These are phyloP conservation scores for Saururus chinensis DNA, from an alignment of 164 flowering plant genomes.

Conservation along the genomic window DNA sequence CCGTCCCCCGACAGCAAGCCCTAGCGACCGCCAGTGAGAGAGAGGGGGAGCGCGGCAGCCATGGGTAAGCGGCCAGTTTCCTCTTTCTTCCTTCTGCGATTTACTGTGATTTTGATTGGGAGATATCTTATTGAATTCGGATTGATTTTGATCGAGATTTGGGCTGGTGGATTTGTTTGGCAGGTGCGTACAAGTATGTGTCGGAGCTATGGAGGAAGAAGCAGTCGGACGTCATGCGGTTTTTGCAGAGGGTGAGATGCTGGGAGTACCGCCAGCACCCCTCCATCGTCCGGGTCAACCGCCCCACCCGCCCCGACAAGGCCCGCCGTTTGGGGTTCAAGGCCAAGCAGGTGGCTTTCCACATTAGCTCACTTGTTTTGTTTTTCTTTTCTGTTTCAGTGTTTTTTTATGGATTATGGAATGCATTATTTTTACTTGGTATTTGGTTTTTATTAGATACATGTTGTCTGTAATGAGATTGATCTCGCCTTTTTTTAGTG, in stretches of 20 bases:
- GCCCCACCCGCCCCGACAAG: constrained; percentile 43
- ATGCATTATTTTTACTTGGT: no score
- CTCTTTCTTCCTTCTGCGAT: not conserved
- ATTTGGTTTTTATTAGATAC: no score
- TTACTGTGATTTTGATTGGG: not conserved
- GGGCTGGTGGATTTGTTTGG: constrained; percentile 2
- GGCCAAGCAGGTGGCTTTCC: constrained; percentile 39
- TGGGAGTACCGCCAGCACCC: constrained; percentile 67
- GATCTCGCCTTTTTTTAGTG: no score
- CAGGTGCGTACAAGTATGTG: constrained; percentile 73
- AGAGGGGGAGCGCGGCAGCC: no score
- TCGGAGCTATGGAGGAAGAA: constrained; percentile 84
- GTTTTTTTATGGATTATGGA: not conserved
- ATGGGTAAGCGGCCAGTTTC: constrained; percentile 6
- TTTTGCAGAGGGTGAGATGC: constrained; percentile 66
- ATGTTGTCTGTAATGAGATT: no score
- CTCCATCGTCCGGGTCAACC: constrained; percentile 35
- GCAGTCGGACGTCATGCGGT: constrained; percentile 83
- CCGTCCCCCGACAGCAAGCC: constrained; percentile 6
- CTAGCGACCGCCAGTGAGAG: not conserved
- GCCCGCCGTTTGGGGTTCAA: constrained; percentile 41
- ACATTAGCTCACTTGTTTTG: no score
- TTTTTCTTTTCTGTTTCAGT: not conserved
- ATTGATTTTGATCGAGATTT: not conserved
- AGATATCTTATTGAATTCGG: not conserved